Evolutionary conservation across 768 basidiomycete genomes (phyloP).

Genomic region (Russula earlei): DNA sequence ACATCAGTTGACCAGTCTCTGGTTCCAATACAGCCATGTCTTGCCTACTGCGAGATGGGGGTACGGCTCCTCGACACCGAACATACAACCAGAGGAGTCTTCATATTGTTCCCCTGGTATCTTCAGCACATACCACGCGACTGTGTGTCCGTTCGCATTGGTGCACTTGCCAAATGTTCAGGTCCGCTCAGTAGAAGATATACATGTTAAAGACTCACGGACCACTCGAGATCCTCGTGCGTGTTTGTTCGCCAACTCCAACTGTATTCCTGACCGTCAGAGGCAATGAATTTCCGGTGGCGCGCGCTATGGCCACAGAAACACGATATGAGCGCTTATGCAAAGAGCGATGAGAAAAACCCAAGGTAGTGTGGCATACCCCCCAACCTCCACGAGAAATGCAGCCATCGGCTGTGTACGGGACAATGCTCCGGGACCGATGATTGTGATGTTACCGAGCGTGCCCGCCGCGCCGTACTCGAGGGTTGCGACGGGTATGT

Average conservation of each 20-base stretch:
- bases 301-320: neutral
- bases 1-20: neutral
- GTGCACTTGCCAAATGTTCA: conserved; percentile 37
- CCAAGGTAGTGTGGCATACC: neutral
- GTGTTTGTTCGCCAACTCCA: conserved; percentile 42
- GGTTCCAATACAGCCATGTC: conserved; percentile 15
- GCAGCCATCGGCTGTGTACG: conserved; percentile 36
- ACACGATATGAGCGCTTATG: neutral
- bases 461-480: conserved; percentile 34
- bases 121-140: conserved; percentile 55
- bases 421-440: neutral
- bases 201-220: conserved; percentile 33
- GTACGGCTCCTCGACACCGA: conserved; percentile 55
- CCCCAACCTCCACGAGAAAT: conserved; percentile 36
- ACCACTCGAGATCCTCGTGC: conserved; percentile 50
- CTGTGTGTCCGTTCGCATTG: conserved; percentile 38
- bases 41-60: conserved; percentile 47
- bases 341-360: neutral
- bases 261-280: conserved; percentile 51
- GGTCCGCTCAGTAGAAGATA: neutral
- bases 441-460: conserved; percentile 1
- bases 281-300: conserved; percentile 43
- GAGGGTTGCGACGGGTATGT: conserved; percentile 36
- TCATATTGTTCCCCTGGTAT: conserved; percentile 43
- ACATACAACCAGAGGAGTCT: conserved; percentile 49